Percentiles rank a stretch among this genome's conserved stretches.
These are phyloP conservation scores for Nevesoporus exiguus DNA, from an alignment of 768 basidiomycete species.

Conservation along the genomic window DNA sequence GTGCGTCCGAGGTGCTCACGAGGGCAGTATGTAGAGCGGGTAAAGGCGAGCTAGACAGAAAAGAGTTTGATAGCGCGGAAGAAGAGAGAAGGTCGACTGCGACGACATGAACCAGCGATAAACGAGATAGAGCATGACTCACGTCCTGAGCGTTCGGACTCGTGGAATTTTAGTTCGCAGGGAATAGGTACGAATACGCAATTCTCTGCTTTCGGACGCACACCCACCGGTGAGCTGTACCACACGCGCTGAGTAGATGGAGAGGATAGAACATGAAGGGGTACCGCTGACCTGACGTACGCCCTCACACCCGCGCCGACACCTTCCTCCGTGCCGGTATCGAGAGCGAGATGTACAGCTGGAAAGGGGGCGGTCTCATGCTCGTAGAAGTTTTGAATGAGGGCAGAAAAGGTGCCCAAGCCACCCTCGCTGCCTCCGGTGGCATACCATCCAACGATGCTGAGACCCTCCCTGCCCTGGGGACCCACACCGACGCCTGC, in stretches of 20 bases:
- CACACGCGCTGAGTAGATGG: constrained; percentile 5
- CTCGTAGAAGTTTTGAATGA: constrained; percentile 97
- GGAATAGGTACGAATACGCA: constrained; percentile 92
- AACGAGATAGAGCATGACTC: constrained; percentile 32
- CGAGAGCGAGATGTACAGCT: constrained; percentile 87
- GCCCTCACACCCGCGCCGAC: constrained; percentile 76
- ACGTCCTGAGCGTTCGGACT: constrained; percentile 85
- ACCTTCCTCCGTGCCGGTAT: constrained; percentile 71
- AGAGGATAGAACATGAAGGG: constrained; percentile 1
- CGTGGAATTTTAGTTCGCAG: constrained; percentile 78
- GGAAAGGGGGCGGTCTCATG: constrained; percentile 87
- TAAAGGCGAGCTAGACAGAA: constrained; percentile 58
- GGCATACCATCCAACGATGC: constrained; percentile 88
- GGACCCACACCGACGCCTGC: constrained; percentile 19
- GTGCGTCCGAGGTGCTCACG: constrained; percentile 64
- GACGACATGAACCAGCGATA: constrained; percentile 4
- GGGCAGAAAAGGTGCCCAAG: constrained; percentile 90
- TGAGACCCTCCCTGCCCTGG: constrained; percentile 58
- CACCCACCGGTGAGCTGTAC: constrained; percentile 79
- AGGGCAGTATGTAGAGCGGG: constrained; percentile 49
- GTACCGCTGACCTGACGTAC: constrained; percentile 66
- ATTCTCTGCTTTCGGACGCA: constrained; percentile 89
- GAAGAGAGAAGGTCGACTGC: constrained; percentile 75
- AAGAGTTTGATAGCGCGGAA: constrained; percentile 35
- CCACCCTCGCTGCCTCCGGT: constrained; percentile 61